These are phyloP conservation scores for Rhodotorula sp. DNA, from an alignment of 1,284 basidiomycete genomes.

Conservation along the genomic window DNA sequence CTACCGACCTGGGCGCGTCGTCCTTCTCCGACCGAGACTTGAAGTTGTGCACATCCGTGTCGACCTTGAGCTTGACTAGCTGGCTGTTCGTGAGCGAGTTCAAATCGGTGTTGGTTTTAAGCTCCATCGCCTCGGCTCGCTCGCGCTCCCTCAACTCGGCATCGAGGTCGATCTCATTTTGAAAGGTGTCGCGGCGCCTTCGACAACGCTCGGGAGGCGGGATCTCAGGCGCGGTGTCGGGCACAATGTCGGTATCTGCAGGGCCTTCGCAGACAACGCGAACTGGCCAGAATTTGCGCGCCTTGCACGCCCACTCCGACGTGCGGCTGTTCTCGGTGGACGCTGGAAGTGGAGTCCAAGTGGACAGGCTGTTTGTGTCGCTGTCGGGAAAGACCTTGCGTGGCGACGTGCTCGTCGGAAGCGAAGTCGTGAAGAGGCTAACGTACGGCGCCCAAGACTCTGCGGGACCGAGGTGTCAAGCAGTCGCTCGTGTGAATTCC, in stretches of 20 bases:
- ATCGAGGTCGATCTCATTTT: conserved; percentile 16
- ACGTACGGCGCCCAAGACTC: conserved; percentile 31
- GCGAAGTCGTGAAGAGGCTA: conserved; percentile 16
- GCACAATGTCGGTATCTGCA: background rate
- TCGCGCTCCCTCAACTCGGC: conserved; percentile 10
- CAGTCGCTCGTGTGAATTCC: fast-evolving
- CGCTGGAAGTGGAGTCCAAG: conserved; percentile 13
- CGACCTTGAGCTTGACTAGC: conserved; percentile 3
- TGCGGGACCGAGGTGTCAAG: background rate
- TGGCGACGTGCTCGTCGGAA: background rate
- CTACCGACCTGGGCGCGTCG: background rate
- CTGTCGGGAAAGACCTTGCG: conserved; percentile 13
- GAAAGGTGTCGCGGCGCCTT: conserved; percentile 27
- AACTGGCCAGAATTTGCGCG: conserved; percentile 33
- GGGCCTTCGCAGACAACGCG: conserved; percentile 26
- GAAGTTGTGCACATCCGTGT: conserved; percentile 4
- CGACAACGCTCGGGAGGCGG: background rate
- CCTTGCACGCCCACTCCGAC: conserved; percentile 28
- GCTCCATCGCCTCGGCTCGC: conserved; percentile 10
- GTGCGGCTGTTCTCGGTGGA: background rate
- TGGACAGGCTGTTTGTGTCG: background rate
- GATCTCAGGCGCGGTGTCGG: background rate
- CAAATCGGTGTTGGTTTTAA: conserved; percentile 14
- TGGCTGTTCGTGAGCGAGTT: conserved; percentile 5
- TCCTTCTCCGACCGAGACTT: background rate